Percentiles rank a stretch among this genome's conserved stretches.
These are phyloP conservation scores for Pseudonitzschia pungens DNA, from an alignment of 108 stramenopile genomes.

Conservation along the genomic window DNA sequence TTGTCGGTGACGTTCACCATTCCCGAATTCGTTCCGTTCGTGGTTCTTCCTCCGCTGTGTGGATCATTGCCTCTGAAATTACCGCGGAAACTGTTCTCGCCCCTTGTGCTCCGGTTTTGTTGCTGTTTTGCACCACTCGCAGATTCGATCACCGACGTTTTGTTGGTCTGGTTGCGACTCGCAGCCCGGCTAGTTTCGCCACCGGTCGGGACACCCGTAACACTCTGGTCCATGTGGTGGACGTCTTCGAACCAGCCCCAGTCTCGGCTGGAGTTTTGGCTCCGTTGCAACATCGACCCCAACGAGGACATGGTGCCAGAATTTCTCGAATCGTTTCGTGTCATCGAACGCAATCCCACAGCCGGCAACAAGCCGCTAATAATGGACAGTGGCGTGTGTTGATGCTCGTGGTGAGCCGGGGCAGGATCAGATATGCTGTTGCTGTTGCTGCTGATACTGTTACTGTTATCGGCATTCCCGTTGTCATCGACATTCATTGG, in stretches of 20 bases:
- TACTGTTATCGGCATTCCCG: not conserved
- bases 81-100: not conserved
- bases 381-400: not conserved
- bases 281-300: slow-evolving; percentile 6
- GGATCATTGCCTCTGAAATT: too few species aligned
- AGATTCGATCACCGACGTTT: not conserved
- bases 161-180: not conserved
- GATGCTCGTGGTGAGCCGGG: not conserved
- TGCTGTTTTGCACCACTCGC: not conserved
- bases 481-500: not conserved
- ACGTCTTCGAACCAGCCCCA: slow-evolving; percentile 89
- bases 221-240: not conserved
- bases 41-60: not conserved
- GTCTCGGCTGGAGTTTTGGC: slow-evolving; percentile 45
- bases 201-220: not conserved
- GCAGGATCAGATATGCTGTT: not conserved
- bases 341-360: not conserved
- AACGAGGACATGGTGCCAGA: not conserved
- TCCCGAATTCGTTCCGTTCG: not conserved
- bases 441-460: not conserved
- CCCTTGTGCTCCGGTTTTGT: not conserved
- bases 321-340: slow-evolving; percentile 9
- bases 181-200: not conserved
- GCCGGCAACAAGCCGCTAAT: not conserved
- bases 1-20: not conserved